Evolutionary conservation across 306 rosid genomes (phyloP), one percentile per base, ranked within the genome.

Genomic region (Rosa rugosa): DNA sequence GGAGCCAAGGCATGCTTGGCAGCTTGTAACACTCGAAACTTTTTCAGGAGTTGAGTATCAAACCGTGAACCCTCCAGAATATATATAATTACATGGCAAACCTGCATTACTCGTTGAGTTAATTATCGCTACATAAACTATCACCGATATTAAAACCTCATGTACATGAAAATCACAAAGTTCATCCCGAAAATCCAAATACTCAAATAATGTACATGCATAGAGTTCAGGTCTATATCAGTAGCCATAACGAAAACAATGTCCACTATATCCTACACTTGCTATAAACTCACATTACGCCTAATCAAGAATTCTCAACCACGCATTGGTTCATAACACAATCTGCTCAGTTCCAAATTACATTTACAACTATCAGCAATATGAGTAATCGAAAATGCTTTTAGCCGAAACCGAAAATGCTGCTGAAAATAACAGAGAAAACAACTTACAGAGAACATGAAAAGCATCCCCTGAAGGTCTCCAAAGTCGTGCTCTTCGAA

Each of bases 381-480:
- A 49, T 13, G 50, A 11, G 18, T 10, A 25, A 25, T 47, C 4
- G 11, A 54, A 54, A 57, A 53, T 53, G 59, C 20, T 53, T 56
- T 56, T 31, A 18, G 11, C 22, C 62, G 62, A 34, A 49, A 67
- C 23, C 49, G 20, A 68, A 49, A 77, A 36, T 51, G 27, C 44
- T 14, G 4, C 27, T 8, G 23, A 20, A 23, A 67, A 75, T 7
- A 18, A 70, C 27, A 20, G 38, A 69, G 34, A 51, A 18, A 46
- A 46, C 54, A 75, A 84, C 97, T 89, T 77, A 94, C 98, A 67
- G 92, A 87, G 92, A 94, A 94, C 97, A 94, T 92, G 89, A 92
- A 89, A 41, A 94, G 91, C 93, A 92, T 79, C 82, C 92, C 99
- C 85, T 88, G 93, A 44, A 88, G 93, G 78, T 92, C 96, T 20